These are phyloP conservation scores for Lolium perenne DNA, from an alignment of 176 grass and related monocot species.

Conservation along the genomic window DNA sequence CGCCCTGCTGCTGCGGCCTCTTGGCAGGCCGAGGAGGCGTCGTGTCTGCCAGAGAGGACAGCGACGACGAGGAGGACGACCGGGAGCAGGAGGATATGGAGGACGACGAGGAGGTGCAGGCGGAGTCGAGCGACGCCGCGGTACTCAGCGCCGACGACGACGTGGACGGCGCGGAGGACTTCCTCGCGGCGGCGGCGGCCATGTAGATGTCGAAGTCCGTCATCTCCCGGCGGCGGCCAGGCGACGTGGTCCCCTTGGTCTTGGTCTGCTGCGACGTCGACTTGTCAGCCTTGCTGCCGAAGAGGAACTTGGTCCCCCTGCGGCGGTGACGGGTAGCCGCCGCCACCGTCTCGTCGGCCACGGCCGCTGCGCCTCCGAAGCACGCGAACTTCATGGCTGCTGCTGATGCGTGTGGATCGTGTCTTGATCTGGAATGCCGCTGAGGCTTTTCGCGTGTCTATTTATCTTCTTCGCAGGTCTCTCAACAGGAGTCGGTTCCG, in stretches of 20 bases:
- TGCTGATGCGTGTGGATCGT: neutral
- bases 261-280: neutral
- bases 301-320: neutral
- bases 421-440: neutral
- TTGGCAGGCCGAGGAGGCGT: neutral
- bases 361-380: conserved; percentile 40
- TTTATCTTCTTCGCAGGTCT: neutral
- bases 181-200: neutral
- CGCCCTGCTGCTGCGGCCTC: neutral
- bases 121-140: too few species aligned
- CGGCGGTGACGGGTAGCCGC: neutral
- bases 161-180: conserved; percentile 6
- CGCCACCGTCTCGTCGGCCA: neutral
- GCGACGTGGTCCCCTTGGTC: neutral
- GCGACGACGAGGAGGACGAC: neutral
- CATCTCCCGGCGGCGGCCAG: neutral
- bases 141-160: conserved; percentile 13
- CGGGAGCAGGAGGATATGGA: neutral
- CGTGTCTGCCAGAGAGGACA: neutral
- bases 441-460: neutral
- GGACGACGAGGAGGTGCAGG: neutral
- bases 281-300: neutral
- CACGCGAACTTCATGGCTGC: conserved; percentile 38
- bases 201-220: neutral
- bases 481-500: neutral